A percentile compares a stretch with the other conserved stretches of the same genome.
Evolutionary conservation across 2,329 filamentous ascomycete species (phyloP).

Genomic region (Alternaria dauci): DNA sequence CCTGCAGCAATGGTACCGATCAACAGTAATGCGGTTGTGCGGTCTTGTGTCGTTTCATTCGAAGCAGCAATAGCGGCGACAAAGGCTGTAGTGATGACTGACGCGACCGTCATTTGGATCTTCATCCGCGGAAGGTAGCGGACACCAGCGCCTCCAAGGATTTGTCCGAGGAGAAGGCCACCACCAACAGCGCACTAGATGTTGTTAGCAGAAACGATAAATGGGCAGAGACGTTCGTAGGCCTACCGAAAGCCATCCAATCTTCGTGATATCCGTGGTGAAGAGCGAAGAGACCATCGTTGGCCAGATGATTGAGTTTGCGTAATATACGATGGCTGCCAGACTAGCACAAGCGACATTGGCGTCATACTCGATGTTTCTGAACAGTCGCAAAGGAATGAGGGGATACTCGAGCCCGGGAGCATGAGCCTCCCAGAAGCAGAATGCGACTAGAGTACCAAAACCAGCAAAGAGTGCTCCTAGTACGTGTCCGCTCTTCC

Average conservation of each 20-base stretch:
- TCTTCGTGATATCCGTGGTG: slow-evolving; percentile 37
- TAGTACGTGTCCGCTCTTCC: slow-evolving; percentile 47
- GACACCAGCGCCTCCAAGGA: slow-evolving; percentile 42
- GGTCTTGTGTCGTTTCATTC: slow-evolving; percentile 24
- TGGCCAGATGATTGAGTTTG: slow-evolving; percentile 45
- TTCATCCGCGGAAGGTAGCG: slow-evolving; percentile 42
- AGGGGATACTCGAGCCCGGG: slow-evolving; percentile 45
- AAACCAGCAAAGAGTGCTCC: slow-evolving; percentile 47
- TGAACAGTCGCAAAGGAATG: slow-evolving; percentile 50
- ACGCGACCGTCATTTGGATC: slow-evolving; percentile 44
- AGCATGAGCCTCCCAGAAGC: slow-evolving; percentile 40
- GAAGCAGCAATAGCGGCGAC: slow-evolving; percentile 37
- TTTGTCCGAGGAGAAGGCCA: slow-evolving; percentile 44
- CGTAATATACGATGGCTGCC: slow-evolving; percentile 48
- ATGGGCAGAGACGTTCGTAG: neutral
- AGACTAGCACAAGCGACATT: slow-evolving; percentile 45
- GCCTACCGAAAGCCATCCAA: slow-evolving; percentile 44
- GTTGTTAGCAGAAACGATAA: slow-evolving; percentile 9
- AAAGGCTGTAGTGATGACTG: slow-evolving; percentile 35
- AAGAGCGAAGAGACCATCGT: slow-evolving; percentile 41
- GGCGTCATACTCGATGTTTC: slow-evolving; percentile 44
- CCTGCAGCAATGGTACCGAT: slow-evolving; percentile 39
- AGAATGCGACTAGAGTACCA: slow-evolving; percentile 43
- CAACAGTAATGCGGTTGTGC: slow-evolving; percentile 33
- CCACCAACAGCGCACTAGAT: slow-evolving; percentile 41